Evolutionary conservation across 805 yeast genomes (phyloP).

Genomic region (Wickerhamiella australiensis): DNA sequence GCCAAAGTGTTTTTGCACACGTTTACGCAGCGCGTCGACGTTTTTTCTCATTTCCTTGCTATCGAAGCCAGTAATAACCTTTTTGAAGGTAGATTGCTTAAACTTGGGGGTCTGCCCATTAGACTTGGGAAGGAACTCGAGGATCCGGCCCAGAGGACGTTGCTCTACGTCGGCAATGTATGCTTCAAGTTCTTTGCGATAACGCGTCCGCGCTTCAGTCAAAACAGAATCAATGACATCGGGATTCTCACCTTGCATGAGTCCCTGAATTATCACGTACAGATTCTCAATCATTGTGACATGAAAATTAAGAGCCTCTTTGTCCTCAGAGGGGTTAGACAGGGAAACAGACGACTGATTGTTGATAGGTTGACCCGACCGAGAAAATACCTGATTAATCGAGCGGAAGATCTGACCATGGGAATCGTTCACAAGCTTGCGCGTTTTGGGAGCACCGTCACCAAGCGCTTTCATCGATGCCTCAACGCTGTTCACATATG

Average conservation of each 20-base stretch:
- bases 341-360: not conserved
- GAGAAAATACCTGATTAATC: constrained; percentile 20
- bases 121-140: constrained; percentile 52
- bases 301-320: constrained; percentile 32
- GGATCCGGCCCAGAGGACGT: constrained; percentile 53
- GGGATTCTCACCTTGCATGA: constrained; percentile 18
- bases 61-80: constrained; percentile 47
- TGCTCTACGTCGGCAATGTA: constrained; percentile 40
- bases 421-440: constrained; percentile 15
- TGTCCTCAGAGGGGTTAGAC: constrained; percentile 21
- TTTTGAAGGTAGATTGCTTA: constrained; percentile 34
- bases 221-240: constrained; percentile 19
- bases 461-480: not conserved
- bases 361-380: constrained; percentile 1
- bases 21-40: constrained; percentile 42
- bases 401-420: constrained; percentile 22
- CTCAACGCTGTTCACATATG: constrained; percentile 22
- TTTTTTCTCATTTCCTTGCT: constrained; percentile 43
- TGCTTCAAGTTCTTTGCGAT: constrained; percentile 28
- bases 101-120: constrained; percentile 35
- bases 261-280: constrained; percentile 35
- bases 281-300: constrained; percentile 43
- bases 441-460: constrained; percentile 12
- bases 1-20: constrained; percentile 45
- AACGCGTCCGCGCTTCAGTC: constrained; percentile 23